phyloP scores from a whole-genome alignment of 2,329 filamentous ascomycete genomes.

The Xylariaceae sp. region DNA sequence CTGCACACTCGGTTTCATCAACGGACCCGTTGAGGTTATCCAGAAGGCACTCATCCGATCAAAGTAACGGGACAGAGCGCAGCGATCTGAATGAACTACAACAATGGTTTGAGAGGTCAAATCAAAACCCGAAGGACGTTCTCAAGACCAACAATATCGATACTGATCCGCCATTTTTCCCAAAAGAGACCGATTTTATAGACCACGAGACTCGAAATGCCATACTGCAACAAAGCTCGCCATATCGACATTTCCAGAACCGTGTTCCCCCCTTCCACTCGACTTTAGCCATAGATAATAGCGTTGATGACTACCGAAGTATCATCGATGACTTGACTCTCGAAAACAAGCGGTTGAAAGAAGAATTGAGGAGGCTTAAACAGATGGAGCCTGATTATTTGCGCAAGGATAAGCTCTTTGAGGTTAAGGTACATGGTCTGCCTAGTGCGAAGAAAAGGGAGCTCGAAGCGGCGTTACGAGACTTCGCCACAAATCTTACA shows the following conservation, averaged over 20 bases:
- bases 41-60: constrained; percentile 42
- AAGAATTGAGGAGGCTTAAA: constrained; percentile 65
- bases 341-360: constrained; percentile 73
- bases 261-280: constrained; percentile 28
- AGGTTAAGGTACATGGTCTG: constrained; percentile 72
- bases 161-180: constrained; percentile 51
- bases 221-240: constrained; percentile 24
- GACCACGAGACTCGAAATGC: constrained; percentile 37
- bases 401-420: constrained; percentile 72
- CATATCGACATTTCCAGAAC: constrained; percentile 24
- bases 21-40: constrained; percentile 18
- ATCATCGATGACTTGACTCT: constrained; percentile 85
- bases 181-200: constrained; percentile 48
- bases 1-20: constrained; percentile 9
- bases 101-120: constrained; percentile 51
- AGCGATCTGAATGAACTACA: constrained; percentile 40
- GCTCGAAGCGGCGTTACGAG: constrained; percentile 65
- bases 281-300: constrained; percentile 46
- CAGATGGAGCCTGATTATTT: constrained; percentile 60
- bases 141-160: constrained; percentile 45
- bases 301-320: constrained; percentile 68
- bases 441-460: constrained; percentile 68
- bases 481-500: constrained; percentile 62
- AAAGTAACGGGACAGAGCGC: constrained; percentile 43
- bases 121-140: constrained; percentile 42